Base-by-base conservation (phyloP, 1,139 yeast species). In the Zygosaccharomyces sapae region DNA sequence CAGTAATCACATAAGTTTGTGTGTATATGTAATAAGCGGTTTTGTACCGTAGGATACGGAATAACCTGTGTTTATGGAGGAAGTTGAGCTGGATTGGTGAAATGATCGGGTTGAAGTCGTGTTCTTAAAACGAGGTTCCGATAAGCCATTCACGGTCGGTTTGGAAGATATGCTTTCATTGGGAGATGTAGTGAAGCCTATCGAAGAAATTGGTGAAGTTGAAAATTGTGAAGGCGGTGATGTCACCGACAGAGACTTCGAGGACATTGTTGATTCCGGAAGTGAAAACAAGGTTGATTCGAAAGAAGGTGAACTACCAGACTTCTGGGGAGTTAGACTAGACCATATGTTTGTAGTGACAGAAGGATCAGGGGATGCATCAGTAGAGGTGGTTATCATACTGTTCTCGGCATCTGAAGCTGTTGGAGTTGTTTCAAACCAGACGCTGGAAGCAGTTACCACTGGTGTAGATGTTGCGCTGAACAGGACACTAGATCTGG, bases 1-100 rank as follows among this genome's bases (percentile, higher is more conserved):
- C 77, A 0, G 79, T 73, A 25, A 75, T 63, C n/a, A 63, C 66
- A 50, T 67, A 73, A 1, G 62, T 56, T 54, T 74, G 77, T 1
- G 75, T 66, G 53, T 72, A 74, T 12, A 54, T 52, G 43, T 48
- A 50, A 29, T 46, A 52, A 10, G 55, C 52, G 1, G 62, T 53
- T 4, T 48, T 8, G 52, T 37, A 13, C 47, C 47, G 29, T 46
- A 45, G 6, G 56, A 49, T 12, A 54, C 45, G 13, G 48, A 43
- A 36, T 38, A 43, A 43, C 44, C 30, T 18, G 40, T 20, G 33
- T 45, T 36, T 22, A 33, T 10, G 5, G 47, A 43, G 12, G 49
- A 29, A 3, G 45, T 18, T 18, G 44, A 36, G 16, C 39, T 16
- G 6, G 25, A 22, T 22, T 22, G 25, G 25, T 22, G 25, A 18